Conservation (phyloP, 1,139 yeast genomes). For the Hansenula anomala region DNA sequence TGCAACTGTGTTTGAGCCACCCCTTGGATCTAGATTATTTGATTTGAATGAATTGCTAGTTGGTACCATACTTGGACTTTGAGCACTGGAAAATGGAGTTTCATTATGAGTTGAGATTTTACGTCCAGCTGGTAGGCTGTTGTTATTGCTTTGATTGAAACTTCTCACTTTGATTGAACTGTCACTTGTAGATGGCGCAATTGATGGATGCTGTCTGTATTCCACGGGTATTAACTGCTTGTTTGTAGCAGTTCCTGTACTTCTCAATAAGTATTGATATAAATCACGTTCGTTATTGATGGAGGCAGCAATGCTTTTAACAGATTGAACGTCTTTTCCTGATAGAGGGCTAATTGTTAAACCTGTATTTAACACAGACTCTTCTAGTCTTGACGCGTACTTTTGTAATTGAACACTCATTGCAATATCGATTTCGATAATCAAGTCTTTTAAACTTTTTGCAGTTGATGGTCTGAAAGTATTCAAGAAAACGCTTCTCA, state of each 20-base stretch:
- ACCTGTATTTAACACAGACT: constrained; percentile 77
- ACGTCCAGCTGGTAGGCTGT: constrained; percentile 24
- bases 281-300: constrained; percentile 82
- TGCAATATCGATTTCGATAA: constrained; percentile 85
- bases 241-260: constrained; percentile 35
- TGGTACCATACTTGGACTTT: constrained; percentile 1
- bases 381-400: constrained; percentile 84
- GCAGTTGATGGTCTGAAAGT: constrained; percentile 76
- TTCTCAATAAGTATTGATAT: constrained; percentile 57
- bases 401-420: constrained; percentile 83
- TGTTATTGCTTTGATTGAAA: constrained; percentile 18
- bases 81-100: constrained; percentile 20
- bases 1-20: constrained; percentile 17
- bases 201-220: constrained; percentile 72
- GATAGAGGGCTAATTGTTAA: constrained; percentile 73
- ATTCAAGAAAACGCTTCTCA: constrained; percentile 68
- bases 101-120: constrained; percentile 26
- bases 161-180: constrained; percentile 6
- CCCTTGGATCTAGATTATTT: not conserved
- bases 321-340: constrained; percentile 46
- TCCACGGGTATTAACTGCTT: constrained; percentile 58
- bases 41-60: constrained; percentile 1
- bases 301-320: constrained; percentile 70
- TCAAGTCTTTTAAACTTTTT: constrained; percentile 67
- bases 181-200: constrained; percentile 25